phyloP scores from a whole-genome alignment of 2,329 filamentous ascomycete species.

The Pyricularia sp. region DNA sequence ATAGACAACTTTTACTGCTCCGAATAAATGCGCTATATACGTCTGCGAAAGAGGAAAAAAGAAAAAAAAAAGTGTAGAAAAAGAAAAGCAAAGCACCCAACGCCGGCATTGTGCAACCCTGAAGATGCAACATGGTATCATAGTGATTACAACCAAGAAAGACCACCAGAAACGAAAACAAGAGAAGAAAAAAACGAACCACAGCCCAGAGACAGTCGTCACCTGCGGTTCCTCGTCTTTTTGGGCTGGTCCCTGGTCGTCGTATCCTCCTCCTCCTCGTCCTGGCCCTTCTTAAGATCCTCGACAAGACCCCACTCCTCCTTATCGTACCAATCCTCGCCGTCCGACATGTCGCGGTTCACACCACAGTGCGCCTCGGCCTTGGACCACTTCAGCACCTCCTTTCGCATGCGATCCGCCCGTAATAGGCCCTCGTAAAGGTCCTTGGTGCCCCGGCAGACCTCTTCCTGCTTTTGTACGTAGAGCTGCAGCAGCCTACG shows the following conservation, averaged over 20 bases:
- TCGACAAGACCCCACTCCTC: slow-evolving; percentile 70
- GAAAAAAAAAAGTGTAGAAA: not conserved
- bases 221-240: slow-evolving; percentile 50
- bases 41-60: not conserved
- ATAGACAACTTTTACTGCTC: not conserved
- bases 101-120: not conserved
- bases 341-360: slow-evolving; percentile 71
- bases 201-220: not conserved
- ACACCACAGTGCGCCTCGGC: slow-evolving; percentile 62
- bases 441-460: slow-evolving; percentile 59
- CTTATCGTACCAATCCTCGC: slow-evolving; percentile 82
- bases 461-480: slow-evolving; percentile 79
- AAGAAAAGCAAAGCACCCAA: not conserved
- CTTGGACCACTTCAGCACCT: slow-evolving; percentile 67
- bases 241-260: slow-evolving; percentile 39
- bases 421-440: slow-evolving; percentile 63
- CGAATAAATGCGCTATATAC: not conserved
- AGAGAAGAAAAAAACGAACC: not conserved
- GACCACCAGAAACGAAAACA: not conserved
- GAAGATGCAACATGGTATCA: slow-evolving; percentile 6
- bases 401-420: slow-evolving; percentile 61
- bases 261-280: slow-evolving; percentile 71
- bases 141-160: not conserved
- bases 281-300: slow-evolving; percentile 71
- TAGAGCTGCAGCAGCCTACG: slow-evolving; percentile 65